phyloP scores from a whole-genome alignment of 805 yeast genomes.

The Wickerhamiella hasegawae region DNA sequence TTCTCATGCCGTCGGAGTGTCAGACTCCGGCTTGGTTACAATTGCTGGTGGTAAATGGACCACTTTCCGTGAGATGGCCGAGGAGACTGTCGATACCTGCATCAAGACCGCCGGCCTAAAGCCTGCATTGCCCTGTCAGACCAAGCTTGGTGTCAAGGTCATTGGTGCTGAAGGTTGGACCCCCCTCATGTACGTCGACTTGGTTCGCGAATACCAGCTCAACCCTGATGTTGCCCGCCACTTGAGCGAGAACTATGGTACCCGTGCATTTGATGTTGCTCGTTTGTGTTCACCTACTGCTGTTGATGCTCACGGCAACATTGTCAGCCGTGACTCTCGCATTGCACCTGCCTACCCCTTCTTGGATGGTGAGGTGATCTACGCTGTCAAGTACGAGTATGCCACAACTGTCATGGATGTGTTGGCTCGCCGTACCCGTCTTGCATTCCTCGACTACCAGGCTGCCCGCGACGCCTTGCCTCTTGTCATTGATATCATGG shows the following conservation, averaged over 20 bases:
- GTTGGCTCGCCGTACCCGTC: constrained; percentile 82
- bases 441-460: constrained; percentile 78
- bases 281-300: constrained; percentile 32
- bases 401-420: constrained; percentile 80
- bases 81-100: constrained; percentile 72
- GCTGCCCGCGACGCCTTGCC: constrained; percentile 71
- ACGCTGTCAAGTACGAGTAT: constrained; percentile 69
- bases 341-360: constrained; percentile 45
- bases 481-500: constrained; percentile 75
- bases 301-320: constrained; percentile 20
- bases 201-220: constrained; percentile 62
- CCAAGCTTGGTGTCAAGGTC: constrained; percentile 35
- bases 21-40: constrained; percentile 66
- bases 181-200: constrained; percentile 54
- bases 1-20: constrained; percentile 62
- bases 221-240: constrained; percentile 66
- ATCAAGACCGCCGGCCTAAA: constrained; percentile 31
- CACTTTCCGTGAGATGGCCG: constrained; percentile 94
- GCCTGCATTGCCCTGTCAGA: constrained; percentile 32
- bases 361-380: constrained; percentile 69
- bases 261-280: constrained; percentile 55
- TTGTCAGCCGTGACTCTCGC: constrained; percentile 30
- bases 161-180: constrained; percentile 76
- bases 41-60: constrained; percentile 98
- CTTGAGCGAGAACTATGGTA: constrained; percentile 76